These are phyloP conservation scores for Alternaria gaisen DNA, from an alignment of 2,329 filamentous ascomycete species.

Conservation along the genomic window DNA sequence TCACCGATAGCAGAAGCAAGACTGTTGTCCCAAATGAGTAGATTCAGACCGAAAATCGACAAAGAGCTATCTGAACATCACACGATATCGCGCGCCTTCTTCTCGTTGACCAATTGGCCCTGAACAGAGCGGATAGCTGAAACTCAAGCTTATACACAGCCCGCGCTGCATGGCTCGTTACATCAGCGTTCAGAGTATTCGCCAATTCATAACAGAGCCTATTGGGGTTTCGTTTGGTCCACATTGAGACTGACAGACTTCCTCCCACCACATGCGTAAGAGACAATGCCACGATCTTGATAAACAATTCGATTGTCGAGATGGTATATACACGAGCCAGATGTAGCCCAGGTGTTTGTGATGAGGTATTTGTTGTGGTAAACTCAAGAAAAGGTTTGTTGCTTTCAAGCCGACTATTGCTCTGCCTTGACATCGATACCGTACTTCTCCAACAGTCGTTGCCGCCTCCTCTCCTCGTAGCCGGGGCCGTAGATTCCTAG, in stretches of 20 bases:
- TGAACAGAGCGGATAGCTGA: not conserved
- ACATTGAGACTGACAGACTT: not conserved
- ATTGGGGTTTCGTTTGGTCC: not conserved
- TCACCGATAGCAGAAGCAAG: not conserved
- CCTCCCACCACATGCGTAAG: not conserved
- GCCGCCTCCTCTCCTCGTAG: conserved; percentile 82
- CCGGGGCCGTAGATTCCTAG: conserved; percentile 81
- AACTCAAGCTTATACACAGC: not conserved
- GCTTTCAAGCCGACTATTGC: conserved; percentile 31
- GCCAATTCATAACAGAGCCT: not conserved
- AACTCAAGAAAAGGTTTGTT: conserved; percentile 31
- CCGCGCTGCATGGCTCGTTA: not conserved
- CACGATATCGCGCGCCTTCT: not conserved
- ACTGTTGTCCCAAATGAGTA: not conserved
- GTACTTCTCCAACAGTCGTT: conserved; percentile 86
- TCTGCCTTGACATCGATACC: conserved; percentile 74
- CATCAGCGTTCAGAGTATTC: not conserved
- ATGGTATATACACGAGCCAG: conserved; percentile 30
- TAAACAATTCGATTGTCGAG: conserved; percentile 13
- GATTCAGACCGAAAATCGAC: not conserved
- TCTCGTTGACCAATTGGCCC: not conserved
- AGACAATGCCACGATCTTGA: not conserved
- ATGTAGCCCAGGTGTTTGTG: conserved; percentile 18
- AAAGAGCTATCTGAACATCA: not conserved
- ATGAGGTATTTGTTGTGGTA: conserved; percentile 25